Percentiles rank a stretch among this genome's conserved stretches.
These are phyloP conservation scores for Hemisphaericaspora lyxosophila DNA, from an alignment of 1,139 yeast genomes.

Conservation along the genomic window DNA sequence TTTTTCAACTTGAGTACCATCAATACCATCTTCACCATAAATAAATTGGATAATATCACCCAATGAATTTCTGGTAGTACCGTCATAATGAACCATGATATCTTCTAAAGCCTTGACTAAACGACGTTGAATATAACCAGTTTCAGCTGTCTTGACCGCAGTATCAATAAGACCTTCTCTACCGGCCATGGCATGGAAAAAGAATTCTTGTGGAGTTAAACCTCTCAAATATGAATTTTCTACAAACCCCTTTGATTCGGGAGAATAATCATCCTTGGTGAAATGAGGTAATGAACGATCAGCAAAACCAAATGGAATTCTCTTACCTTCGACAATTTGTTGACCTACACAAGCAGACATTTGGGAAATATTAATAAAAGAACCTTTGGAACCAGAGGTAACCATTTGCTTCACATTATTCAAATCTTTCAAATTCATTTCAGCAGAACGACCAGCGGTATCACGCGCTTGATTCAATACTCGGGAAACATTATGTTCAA, in stretches of 20 bases:
- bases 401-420: constrained; percentile 99
- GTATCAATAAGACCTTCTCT: constrained; percentile 99
- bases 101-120: constrained; percentile 97
- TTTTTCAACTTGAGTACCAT: constrained; percentile 96
- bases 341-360: constrained; percentile 99
- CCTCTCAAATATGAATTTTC: constrained; percentile 98
- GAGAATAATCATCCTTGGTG: constrained; percentile 96
- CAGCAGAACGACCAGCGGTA: constrained; percentile 98
- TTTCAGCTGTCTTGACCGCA: constrained; percentile 97
- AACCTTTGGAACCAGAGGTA: constrained; percentile 98
- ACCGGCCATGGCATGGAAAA: constrained; percentile 99
- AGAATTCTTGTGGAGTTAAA: constrained; percentile 96
- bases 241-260: constrained; percentile 96
- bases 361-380: constrained; percentile 96
- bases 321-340: constrained; percentile 99
- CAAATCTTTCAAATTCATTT: constrained; percentile 87
- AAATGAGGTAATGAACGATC: constrained; percentile 97
- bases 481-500: constrained; percentile 95
- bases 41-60: constrained; percentile 96
- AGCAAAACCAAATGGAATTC: constrained; percentile 96
- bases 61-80: constrained; percentile 94
- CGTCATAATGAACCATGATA: constrained; percentile 98
- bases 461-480: constrained; percentile 98
- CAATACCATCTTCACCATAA: constrained; percentile 99
- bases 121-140: constrained; percentile 99